Evolutionary conservation across 441 rosid species (phyloP), one percentile per base, ranked within the genome.

Genomic region (Sinapis alba): DNA sequence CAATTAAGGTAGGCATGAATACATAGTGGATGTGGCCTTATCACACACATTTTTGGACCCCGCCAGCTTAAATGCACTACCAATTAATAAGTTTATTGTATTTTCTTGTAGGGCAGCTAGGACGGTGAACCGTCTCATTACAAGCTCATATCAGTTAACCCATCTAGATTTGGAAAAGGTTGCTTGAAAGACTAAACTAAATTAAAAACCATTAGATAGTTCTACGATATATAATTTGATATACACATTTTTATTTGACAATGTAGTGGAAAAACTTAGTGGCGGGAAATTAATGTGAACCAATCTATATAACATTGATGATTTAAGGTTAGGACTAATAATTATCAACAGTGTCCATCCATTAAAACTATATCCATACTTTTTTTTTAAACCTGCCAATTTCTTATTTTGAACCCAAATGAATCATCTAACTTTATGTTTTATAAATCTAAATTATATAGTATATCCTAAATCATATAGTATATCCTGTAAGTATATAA

Each of bases 41-140:
- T 68, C 79, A 68, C 30, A 53, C 45, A 62, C 38, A 54, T n/a
- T 62, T 26, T 51, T 68, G 26, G 79, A 18, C 74, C 74, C 50
- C 64, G 43, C 60, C 65, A 41, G 64, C 62, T 24, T 24, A 24
- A 24, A 24, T 47, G 32, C 53, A 27, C 20, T 24, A 51, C 11
- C 19, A 9, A 15, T 20, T 19, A 19, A 20, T 5, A 20, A 9
- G 15, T 24, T 45, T 56, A 54, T 18, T n/a, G 13, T 41, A 9
- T 23, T 27, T 20, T 65, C 3, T 19, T 23, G 56, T 32, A 1
- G 36, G 36, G 36, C 36, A 32, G 36, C 36, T 32, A 34, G 41
- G 41, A 34, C 9, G 41, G 41, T 34, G 41, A 34, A 2, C 45
- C 5, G n/a, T 38, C 45, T 11, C 15, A 38, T 3, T 38, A 38